These are phyloP conservation scores for Pueraria montana DNA, from an alignment of 306 rosid species.

Conservation along the genomic window DNA sequence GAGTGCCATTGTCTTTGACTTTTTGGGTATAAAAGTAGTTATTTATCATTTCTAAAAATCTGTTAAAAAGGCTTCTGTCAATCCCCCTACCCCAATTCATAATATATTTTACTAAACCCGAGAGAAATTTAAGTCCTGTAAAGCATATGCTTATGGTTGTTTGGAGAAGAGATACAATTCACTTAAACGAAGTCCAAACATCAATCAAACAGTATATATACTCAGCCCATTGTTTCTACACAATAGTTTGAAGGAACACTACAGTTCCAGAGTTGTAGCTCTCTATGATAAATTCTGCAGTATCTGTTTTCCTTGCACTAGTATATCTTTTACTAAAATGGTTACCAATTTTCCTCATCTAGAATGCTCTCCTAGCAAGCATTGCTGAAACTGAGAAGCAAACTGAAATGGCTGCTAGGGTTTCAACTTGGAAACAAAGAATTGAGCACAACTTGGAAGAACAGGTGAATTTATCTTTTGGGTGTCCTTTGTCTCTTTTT, in stretches of 20 bases:
- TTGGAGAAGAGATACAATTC: constrained; percentile 6
- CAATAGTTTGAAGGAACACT: constrained; percentile 8
- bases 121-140: neutral
- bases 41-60: neutral
- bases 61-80: neutral
- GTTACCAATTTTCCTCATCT: constrained; percentile 29
- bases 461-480: constrained; percentile 68
- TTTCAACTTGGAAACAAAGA: constrained; percentile 91
- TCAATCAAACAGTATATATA: neutral
- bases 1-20: constrained; percentile 37
- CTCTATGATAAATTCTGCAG: neutral
- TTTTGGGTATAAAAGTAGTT: constrained; percentile 7
- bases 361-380: constrained; percentile 93
- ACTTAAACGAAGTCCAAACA: neutral
- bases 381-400: constrained; percentile 91
- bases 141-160: constrained; percentile 15
- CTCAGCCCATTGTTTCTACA: neutral
- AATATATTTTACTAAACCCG: constrained; percentile 10
- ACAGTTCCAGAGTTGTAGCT: constrained; percentile 12
- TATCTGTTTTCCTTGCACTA: constrained; percentile 1
- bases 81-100: neutral
- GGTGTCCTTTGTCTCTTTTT: constrained; percentile 5
- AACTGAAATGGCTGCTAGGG: constrained; percentile 86
- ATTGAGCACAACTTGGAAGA: constrained; percentile 89
- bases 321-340: constrained; percentile 11